A percentile compares a stretch with the other conserved stretches of the same genome.
phyloP scores from a whole-genome alignment of 2,329 filamentous ascomycete species.

The Hypoxylon sp. region DNA sequence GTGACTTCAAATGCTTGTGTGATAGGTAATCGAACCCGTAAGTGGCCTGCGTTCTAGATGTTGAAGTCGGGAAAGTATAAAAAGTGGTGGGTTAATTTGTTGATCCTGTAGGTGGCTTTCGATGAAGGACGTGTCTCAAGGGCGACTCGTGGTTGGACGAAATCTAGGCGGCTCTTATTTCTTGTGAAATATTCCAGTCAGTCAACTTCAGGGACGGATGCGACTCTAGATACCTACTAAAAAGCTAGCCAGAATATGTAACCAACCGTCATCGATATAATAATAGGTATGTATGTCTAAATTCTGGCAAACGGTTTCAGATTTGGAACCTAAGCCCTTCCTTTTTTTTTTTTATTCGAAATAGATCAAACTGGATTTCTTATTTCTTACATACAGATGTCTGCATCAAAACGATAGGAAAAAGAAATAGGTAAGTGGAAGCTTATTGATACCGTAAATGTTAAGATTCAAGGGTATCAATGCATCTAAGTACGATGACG shows the following conservation, averaged over 20 bases:
- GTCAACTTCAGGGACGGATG: conserved; percentile 20
- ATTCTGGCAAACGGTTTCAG: conserved; percentile 15
- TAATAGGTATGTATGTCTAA: conserved; percentile 10
- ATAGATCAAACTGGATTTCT: conserved; percentile 7
- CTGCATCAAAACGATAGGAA: not conserved
- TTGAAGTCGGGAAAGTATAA: conserved; percentile 33
- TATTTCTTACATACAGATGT: not conserved
- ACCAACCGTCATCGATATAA: not conserved
- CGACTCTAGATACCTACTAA: conserved; percentile 21
- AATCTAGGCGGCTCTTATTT: conserved; percentile 42
- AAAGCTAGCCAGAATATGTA: not conserved
- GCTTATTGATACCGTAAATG: conserved; percentile 2
- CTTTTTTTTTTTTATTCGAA: conserved; percentile 8
- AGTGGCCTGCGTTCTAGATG: conserved; percentile 21
- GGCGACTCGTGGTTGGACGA: conserved; percentile 54
- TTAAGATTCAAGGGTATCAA: not conserved
- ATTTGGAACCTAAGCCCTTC: conserved; percentile 14
- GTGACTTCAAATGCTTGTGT: conserved; percentile 41
- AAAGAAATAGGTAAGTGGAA: not conserved
- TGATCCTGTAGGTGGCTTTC: conserved; percentile 50
- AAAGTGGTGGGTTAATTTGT: conserved; percentile 38
- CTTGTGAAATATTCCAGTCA: conserved; percentile 24
- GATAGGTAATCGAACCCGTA: conserved; percentile 17
- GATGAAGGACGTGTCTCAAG: conserved; percentile 53
- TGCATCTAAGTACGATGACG: conserved; percentile 29